A percentile compares a stretch with the other conserved stretches of the same genome.
phyloP scores from a whole-genome alignment of 768 basidiomycete genomes.

The Pisolithus sp. region DNA sequence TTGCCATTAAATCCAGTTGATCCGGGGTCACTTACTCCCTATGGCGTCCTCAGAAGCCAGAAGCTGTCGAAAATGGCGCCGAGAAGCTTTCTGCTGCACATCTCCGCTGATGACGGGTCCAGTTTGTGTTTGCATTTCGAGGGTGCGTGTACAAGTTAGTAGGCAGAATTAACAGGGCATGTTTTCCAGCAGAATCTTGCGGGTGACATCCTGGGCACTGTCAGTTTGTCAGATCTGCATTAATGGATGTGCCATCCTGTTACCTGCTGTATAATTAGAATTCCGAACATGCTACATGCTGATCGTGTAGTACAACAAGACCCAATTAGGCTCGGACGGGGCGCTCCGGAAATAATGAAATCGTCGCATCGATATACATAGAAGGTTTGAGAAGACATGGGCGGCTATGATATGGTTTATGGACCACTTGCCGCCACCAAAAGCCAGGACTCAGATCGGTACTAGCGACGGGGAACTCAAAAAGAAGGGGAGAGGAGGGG shows the following conservation, averaged over 20 bases:
- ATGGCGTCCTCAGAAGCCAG: conserved; percentile 14
- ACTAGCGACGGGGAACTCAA: not conserved
- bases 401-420: not conserved
- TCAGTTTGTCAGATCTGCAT: too few relatives aligned
- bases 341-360: too few relatives aligned
- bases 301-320: too few relatives aligned
- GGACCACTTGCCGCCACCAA: not conserved
- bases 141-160: not conserved
- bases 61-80: conserved; percentile 10
- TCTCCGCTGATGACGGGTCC: conserved; percentile 11
- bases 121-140: not conserved
- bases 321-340: too few relatives aligned
- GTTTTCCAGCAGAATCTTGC: too few relatives aligned
- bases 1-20: conserved; percentile 16
- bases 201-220: too few relatives aligned
- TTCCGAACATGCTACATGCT: too few relatives aligned
- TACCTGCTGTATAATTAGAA: too few relatives aligned
- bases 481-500: not conserved
- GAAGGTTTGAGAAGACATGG: not conserved
- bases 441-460: not conserved
- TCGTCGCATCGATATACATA: not conserved
- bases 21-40: conserved; percentile 16
- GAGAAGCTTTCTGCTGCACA: not conserved
- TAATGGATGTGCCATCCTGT: too few relatives aligned
- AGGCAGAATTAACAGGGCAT: too few relatives aligned